Percentiles rank a stretch among this genome's conserved stretches.
These are phyloP conservation scores for Gentiana dahurica DNA, from an alignment of 257 asterid genomes.

Conservation along the genomic window DNA sequence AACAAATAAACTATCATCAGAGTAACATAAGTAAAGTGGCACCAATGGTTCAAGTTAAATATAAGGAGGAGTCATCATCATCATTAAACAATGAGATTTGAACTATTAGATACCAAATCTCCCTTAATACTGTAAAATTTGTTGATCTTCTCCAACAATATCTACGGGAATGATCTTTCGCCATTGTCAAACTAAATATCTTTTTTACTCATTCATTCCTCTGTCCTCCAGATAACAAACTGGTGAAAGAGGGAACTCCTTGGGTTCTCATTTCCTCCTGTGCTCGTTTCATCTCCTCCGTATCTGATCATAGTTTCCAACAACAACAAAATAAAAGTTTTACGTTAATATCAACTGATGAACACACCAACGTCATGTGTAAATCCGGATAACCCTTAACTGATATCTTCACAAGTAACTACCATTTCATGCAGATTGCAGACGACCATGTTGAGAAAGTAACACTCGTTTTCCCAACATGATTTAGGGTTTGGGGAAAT, in stretches of 20 bases:
- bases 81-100: too few species aligned
- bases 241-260: conserved; percentile 81
- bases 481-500: neutral
- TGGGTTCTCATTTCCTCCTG: conserved; percentile 98
- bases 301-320: conserved; percentile 32
- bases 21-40: too few species aligned
- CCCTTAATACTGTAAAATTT: too few species aligned
- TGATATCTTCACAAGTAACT: neutral
- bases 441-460: neutral
- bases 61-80: too few species aligned
- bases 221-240: conserved; percentile 69
- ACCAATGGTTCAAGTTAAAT: too few species aligned
- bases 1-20: too few species aligned
- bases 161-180: too few species aligned
- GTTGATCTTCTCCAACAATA: too few species aligned
- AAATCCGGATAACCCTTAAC: neutral
- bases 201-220: conserved; percentile 17
- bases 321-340: conserved; percentile 7
- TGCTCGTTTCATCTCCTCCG: conserved; percentile 88
- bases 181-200: too few species aligned
- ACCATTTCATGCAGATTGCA: neutral
- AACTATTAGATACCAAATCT: too few species aligned
- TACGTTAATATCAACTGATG: neutral
- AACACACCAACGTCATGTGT: neutral
- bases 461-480: neutral